A percentile compares a stretch with the other conserved stretches of the same genome.
Evolutionary conservation across 2,329 filamentous ascomycete species (phyloP).

Genomic region (Chrysoporthe cubensis): DNA sequence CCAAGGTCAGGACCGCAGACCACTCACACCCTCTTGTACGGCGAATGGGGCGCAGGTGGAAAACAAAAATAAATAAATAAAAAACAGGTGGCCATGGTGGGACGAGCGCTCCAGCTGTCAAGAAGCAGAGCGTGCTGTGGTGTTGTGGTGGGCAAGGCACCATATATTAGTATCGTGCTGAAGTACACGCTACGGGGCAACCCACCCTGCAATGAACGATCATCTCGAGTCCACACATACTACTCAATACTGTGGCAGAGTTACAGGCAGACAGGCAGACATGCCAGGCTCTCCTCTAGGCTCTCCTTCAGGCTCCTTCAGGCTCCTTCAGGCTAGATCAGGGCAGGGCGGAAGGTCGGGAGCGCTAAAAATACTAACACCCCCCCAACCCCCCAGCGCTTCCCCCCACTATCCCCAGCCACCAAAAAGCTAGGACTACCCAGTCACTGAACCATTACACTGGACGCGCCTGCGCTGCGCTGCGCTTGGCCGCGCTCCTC

Average conservation of each 20-base stretch:
- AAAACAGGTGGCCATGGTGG: no score
- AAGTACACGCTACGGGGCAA: background rate
- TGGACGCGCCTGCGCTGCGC: background rate
- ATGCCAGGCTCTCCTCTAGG: no score
- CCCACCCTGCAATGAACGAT: background rate
- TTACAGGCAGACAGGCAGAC: background rate
- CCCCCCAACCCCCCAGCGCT: background rate
- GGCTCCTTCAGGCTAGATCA: no score
- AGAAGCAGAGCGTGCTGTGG: background rate
- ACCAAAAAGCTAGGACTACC: background rate
- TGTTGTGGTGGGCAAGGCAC: background rate
- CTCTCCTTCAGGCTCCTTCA: background rate
- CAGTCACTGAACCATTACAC: no score
- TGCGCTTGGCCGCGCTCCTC: background rate
- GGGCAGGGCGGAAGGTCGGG: background rate
- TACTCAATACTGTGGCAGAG: background rate
- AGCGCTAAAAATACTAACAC: constrained; percentile 12
- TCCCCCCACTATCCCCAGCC: background rate
- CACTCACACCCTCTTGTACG: no score
- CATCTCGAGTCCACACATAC: background rate
- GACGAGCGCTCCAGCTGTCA: no score
- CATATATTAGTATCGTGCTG: background rate
- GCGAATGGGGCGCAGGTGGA: no score
- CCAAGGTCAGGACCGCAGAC: background rate
- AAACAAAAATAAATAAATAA: no score